Evolutionary conservation across 768 basidiomycete species (phyloP).

Genomic region (Podaxis mareebaensis): DNA sequence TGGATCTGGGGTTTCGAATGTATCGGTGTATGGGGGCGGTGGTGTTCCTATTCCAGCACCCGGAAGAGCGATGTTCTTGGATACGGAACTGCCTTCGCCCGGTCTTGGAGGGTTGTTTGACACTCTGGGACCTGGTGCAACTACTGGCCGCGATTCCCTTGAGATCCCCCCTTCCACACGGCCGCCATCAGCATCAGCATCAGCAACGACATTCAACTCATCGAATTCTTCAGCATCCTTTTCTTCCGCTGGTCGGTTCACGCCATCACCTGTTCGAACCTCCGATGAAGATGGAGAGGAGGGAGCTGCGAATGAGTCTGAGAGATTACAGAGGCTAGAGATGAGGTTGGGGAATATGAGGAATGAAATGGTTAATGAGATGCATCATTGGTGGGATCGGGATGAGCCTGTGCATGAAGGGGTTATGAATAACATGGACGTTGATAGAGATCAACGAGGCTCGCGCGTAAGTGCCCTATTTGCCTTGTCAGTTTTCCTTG

Average conservation of each 20-base stretch:
- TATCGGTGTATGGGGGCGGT: background rate
- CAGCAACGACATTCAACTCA: slow-evolving; percentile 2
- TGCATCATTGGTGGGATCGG: background rate
- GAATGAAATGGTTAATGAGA: slow-evolving; percentile 2
- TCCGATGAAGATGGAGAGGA: slow-evolving; percentile 8
- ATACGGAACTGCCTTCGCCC: slow-evolving; percentile 14
- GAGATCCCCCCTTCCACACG: background rate
- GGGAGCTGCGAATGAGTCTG: background rate
- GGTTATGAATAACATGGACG: background rate
- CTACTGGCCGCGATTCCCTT: background rate
- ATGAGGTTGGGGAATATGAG: slow-evolving; percentile 9
- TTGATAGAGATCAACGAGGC: background rate
- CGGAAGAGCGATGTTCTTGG: slow-evolving; percentile 10
- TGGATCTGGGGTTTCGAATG: slow-evolving; percentile 4
- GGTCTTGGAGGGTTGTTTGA: slow-evolving; percentile 14
- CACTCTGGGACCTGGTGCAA: background rate
- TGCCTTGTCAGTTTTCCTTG: background rate
- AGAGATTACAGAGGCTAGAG: background rate
- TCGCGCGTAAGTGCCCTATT: background rate
- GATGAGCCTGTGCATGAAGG: background rate
- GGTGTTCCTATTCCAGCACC: background rate
- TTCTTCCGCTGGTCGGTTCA: slow-evolving; percentile 6
- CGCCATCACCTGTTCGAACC: slow-evolving; percentile 1
- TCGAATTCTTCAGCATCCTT: slow-evolving; percentile 10
- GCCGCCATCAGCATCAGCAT: background rate